Percentiles rank a stretch among this genome's conserved stretches.
Evolutionary conservation across 345 rosid genomes (phyloP).

Genomic region (Euphorbia peplus): DNA sequence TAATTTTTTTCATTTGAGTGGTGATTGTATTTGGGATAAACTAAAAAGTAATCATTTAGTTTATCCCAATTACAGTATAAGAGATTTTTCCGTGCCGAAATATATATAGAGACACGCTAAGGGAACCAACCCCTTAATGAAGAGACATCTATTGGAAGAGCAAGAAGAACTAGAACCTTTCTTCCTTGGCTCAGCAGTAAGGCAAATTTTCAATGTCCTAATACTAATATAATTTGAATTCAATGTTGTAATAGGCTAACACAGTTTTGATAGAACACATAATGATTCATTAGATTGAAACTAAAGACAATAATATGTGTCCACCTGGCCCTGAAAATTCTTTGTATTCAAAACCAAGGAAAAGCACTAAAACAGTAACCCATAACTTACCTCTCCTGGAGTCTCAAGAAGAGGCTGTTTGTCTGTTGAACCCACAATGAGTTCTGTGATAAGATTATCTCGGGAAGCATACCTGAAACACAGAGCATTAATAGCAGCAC

Average conservation of each 20-base stretch:
- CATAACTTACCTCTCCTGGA: slow-evolving; percentile 69
- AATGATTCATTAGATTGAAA: not conserved
- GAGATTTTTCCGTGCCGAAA: too few relatives aligned
- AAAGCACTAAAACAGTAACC: slow-evolving; percentile 5
- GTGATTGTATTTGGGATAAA: too few relatives aligned
- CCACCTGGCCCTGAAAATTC: not conserved
- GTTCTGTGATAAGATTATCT: slow-evolving; percentile 53
- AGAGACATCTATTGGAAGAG: not conserved
- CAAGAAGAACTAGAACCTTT: not conserved
- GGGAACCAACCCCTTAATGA: not conserved
- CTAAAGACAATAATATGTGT: not conserved
- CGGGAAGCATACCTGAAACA: slow-evolving; percentile 52
- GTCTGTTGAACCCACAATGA: slow-evolving; percentile 67
- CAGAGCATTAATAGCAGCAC: not conserved
- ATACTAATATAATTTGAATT: not conserved
- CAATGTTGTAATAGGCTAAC: not conserved
- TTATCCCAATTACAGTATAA: too few relatives aligned
- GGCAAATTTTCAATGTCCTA: not conserved
- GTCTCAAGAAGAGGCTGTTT: slow-evolving; percentile 87
- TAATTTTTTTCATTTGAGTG: too few relatives aligned
- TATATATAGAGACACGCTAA: too few relatives aligned
- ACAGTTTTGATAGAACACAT: not conserved
- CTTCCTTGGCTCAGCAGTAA: not conserved
- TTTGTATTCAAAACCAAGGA: not conserved
- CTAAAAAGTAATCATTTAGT: too few relatives aligned